phyloP scores from a whole-genome alignment of 768 basidiomycete species.

The Sutorius australiensis region DNA sequence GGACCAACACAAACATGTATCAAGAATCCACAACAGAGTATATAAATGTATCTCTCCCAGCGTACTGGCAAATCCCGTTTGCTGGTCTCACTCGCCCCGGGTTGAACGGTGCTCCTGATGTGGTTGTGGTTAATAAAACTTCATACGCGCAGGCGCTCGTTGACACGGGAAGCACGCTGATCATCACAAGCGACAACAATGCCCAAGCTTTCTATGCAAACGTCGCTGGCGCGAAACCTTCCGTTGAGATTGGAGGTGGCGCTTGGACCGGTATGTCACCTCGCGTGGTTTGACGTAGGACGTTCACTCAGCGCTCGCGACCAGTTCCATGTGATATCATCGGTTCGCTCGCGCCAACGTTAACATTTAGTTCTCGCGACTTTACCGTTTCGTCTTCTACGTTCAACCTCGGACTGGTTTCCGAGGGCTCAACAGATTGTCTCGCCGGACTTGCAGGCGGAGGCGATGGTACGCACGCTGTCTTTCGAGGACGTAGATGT shows the following conservation, averaged over 20 bases:
- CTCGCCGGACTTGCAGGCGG: conserved; percentile 35
- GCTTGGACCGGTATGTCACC: conserved; percentile 34
- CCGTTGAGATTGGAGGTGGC: conserved; percentile 26
- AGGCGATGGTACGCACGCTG: conserved; percentile 17
- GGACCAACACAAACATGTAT: conserved; percentile 44
- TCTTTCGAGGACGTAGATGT: not conserved
- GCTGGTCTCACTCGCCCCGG: conserved; percentile 28
- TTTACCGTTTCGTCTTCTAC: conserved; percentile 35
- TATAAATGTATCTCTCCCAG: conserved; percentile 26
- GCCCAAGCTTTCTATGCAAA: conserved; percentile 29
- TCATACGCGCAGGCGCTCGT: conserved; percentile 30
- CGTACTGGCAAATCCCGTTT: conserved; percentile 38
- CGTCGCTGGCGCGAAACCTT: conserved; percentile 29
- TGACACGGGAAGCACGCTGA: conserved; percentile 33
- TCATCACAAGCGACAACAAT: conserved; percentile 21
- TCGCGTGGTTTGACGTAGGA: not conserved
- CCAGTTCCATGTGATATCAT: conserved; percentile 33
- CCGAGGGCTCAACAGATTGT: conserved; percentile 31
- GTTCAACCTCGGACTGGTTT: conserved; percentile 43
- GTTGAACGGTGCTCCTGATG: conserved; percentile 14
- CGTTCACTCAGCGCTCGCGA: conserved; percentile 1
- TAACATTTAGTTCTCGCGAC: conserved; percentile 38
- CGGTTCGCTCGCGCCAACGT: conserved; percentile 25
- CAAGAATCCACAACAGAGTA: conserved; percentile 41
- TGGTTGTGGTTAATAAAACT: conserved; percentile 25